These are phyloP conservation scores for Pelargonium cotyledonis DNA, from an alignment of 441 rosid genomes.

Conservation along the genomic window DNA sequence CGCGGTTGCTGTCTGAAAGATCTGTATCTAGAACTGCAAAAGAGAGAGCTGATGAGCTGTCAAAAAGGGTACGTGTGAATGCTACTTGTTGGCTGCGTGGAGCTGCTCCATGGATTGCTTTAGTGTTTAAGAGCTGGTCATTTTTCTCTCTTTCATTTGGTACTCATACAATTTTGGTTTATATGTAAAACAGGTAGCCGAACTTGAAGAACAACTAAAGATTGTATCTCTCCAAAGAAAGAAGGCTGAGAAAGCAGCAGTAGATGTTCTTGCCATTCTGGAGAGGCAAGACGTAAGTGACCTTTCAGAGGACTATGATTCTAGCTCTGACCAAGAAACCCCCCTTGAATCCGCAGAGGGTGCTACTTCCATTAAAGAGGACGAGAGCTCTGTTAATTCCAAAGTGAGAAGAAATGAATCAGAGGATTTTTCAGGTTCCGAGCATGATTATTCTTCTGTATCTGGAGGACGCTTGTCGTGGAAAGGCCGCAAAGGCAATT, in stretches of 20 bases:
- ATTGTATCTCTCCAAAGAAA: constrained; percentile 71
- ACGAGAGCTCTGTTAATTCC: constrained; percentile 31
- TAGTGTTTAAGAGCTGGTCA: neutral
- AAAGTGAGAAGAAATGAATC: constrained; percentile 32
- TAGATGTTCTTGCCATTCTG: constrained; percentile 75
- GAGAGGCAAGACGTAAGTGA: constrained; percentile 64
- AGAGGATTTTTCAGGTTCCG: constrained; percentile 38
- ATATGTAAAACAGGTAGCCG: constrained; percentile 45
- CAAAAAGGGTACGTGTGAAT: constrained; percentile 43
- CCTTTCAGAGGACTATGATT: constrained; percentile 58
- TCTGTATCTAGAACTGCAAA: constrained; percentile 75
- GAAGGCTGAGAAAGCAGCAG: constrained; percentile 89
- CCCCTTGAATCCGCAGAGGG: constrained; percentile 36
- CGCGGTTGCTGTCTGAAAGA: constrained; percentile 78
- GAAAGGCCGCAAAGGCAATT: constrained; percentile 64
- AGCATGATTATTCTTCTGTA: constrained; percentile 32
- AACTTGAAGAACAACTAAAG: constrained; percentile 77
- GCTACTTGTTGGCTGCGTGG: neutral
- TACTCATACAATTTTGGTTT: constrained; percentile 13
- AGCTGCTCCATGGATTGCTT: neutral
- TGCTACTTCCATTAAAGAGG: constrained; percentile 29
- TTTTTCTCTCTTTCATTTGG: too few relatives aligned
- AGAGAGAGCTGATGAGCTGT: constrained; percentile 78
- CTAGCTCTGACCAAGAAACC: constrained; percentile 61
- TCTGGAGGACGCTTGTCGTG: constrained; percentile 61